phyloP scores from a whole-genome alignment of 2,329 filamentous ascomycete species.

The Aspergillus brunneoviolaceus region DNA sequence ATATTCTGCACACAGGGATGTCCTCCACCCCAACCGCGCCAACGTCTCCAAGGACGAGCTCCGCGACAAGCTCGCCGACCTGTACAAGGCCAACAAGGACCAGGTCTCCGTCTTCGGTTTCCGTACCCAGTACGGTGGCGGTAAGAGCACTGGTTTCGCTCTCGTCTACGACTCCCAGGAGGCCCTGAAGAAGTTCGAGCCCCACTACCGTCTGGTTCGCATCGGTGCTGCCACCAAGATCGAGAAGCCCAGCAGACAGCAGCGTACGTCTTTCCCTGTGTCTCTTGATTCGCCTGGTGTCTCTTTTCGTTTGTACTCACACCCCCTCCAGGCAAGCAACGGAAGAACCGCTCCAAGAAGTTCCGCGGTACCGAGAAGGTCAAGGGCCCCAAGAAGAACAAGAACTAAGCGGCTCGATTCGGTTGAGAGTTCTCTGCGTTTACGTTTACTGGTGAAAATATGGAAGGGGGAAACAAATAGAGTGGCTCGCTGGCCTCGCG shows the following conservation, averaged over 20 bases:
- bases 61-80: constrained; percentile 85
- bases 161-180: constrained; percentile 98
- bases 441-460: constrained; percentile 24
- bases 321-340: constrained; percentile 83
- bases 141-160: constrained; percentile 98
- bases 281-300: neutral
- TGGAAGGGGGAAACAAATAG: constrained; percentile 14
- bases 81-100: constrained; percentile 99
- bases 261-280: constrained; percentile 70
- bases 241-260: constrained; percentile 97
- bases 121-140: constrained; percentile 97
- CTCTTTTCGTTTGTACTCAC: neutral
- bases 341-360: constrained; percentile 99
- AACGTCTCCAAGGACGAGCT: constrained; percentile 99
- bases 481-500: constrained; percentile 18
- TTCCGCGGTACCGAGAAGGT: constrained; percentile 96
- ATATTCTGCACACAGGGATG: constrained; percentile 66
- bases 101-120: constrained; percentile 98
- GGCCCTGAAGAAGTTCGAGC: constrained; percentile 99
- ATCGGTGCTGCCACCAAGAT: constrained; percentile 90
- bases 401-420: constrained; percentile 61
- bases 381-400: constrained; percentile 95
- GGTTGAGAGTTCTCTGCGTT: constrained; percentile 29
- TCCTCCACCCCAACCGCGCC: constrained; percentile 97
- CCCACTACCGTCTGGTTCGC: constrained; percentile 92